These are phyloP conservation scores for Tetrapisispora taiwanensis DNA, from an alignment of 805 yeast genomes.

Conservation along the genomic window DNA sequence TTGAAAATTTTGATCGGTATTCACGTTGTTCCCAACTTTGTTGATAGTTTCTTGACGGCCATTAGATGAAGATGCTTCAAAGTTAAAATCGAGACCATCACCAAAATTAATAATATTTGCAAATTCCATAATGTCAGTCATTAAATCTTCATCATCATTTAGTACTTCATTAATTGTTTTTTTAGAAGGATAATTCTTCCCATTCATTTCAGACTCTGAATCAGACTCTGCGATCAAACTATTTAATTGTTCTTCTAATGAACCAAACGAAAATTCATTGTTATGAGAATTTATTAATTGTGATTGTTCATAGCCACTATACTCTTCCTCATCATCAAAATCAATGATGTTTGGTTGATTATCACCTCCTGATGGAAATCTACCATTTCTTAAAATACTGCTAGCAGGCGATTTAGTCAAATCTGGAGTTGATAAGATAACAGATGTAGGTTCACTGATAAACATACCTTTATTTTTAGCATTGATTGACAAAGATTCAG, in stretches of 20 bases:
- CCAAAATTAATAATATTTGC: conserved; percentile 39
- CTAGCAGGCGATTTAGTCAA: conserved; percentile 30
- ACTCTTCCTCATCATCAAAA: background rate
- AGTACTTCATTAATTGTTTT: background rate
- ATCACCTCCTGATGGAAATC: conserved; percentile 24
- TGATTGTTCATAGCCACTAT: background rate
- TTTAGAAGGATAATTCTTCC: background rate
- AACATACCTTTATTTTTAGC: conserved; percentile 41
- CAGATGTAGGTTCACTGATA: conserved; percentile 30
- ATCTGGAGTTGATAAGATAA: conserved; percentile 29
- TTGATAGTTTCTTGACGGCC: background rate
- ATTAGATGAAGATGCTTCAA: conserved; percentile 5
- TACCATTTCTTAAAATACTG: conserved; percentile 29
- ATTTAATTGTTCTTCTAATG: conserved; percentile 23
- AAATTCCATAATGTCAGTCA: conserved; percentile 36
- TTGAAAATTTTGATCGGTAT: background rate
- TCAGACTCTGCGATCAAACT: conserved; percentile 17
- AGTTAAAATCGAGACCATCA: conserved; percentile 30
- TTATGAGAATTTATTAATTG: background rate
- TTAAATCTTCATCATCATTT: conserved; percentile 26
- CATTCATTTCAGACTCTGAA: conserved; percentile 5
- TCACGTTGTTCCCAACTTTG: no score
- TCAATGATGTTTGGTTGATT: conserved; percentile 5
- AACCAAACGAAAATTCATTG: conserved; percentile 16
- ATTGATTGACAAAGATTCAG: conserved; percentile 29